A percentile compares a stretch with the other conserved stretches of the same genome.
phyloP scores from a whole-genome alignment of 495 filamentous ascomycete genomes.

The Xeromyces bisporus region DNA sequence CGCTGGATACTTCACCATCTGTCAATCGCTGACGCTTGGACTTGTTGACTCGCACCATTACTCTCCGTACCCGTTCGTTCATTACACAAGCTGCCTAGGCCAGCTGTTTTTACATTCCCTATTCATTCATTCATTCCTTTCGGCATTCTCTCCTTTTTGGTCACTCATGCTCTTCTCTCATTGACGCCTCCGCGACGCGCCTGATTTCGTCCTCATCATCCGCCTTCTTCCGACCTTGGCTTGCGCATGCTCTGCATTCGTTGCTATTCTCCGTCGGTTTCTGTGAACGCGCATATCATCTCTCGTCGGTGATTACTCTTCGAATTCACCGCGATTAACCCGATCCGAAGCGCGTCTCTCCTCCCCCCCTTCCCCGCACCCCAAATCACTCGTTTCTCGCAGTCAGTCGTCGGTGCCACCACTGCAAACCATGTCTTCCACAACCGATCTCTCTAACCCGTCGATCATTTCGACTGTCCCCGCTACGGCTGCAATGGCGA shows the following conservation, averaged over 20 bases:
- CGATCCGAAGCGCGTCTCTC: conserved; percentile 3
- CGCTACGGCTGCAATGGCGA: conserved; percentile 11
- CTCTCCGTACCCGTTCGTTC: conserved; percentile 1
- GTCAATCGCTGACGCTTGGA: conserved; percentile 5
- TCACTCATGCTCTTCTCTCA: not conserved
- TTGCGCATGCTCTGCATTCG: not conserved
- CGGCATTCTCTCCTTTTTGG: conserved; percentile 6
- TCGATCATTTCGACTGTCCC: conserved; percentile 13
- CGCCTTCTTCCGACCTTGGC: not conserved
- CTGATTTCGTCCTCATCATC: conserved; percentile 4
- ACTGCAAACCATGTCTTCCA: conserved; percentile 24
- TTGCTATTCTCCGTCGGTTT: conserved; percentile 3
- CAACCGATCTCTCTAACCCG: conserved; percentile 18
- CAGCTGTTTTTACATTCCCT: conserved; percentile 23
- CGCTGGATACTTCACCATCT: conserved; percentile 28
- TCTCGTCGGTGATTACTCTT: not conserved
- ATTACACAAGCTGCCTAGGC: conserved; percentile 22
- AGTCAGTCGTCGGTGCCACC: conserved; percentile 6
- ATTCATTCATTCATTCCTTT: conserved; percentile 8
- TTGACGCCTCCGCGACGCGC: conserved; percentile 30
- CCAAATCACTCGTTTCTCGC: not conserved
- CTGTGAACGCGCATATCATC: not conserved
- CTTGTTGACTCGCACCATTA: conserved; percentile 4
- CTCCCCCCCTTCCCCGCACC: conserved; percentile 4
- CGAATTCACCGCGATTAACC: too few relatives aligned